These are phyloP conservation scores for Gorgonomyces haynaldii DNA, from an alignment of 192 early-diverging fungal species.

Conservation along the genomic window DNA sequence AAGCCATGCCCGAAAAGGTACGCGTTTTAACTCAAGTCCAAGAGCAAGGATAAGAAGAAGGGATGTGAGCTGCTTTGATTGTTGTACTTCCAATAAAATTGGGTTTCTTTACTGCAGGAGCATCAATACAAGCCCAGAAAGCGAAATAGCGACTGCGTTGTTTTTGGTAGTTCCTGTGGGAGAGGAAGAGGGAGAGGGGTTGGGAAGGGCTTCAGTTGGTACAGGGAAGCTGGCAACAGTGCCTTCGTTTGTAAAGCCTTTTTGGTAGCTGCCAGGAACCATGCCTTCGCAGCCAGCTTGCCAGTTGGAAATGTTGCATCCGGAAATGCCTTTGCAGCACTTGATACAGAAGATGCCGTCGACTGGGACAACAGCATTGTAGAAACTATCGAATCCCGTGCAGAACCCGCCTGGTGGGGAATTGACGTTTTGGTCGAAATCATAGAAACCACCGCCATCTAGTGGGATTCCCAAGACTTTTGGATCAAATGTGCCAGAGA, in stretches of 20 bases:
- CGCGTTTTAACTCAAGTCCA: slow-evolving; percentile 13
- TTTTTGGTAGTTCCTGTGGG: too few species aligned
- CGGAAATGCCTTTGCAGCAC: not conserved
- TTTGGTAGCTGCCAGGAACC: not conserved
- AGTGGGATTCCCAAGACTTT: not conserved
- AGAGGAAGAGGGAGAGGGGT: not conserved
- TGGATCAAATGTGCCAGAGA: not conserved
- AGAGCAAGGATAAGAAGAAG: slow-evolving; percentile 31
- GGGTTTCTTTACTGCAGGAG: too few species aligned
- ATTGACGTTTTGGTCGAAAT: not conserved
- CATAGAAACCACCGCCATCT: not conserved
- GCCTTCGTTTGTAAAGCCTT: too few species aligned
- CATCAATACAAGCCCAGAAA: too few species aligned
- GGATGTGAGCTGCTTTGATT: slow-evolving; percentile 25
- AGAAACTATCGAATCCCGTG: not conserved
- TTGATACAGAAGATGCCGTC: not conserved
- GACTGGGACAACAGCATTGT: not conserved
- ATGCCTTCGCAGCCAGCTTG: not conserved
- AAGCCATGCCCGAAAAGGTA: slow-evolving; percentile 61
- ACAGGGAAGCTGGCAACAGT: not conserved
- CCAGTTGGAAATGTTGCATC: not conserved
- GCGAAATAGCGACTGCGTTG: too few species aligned
- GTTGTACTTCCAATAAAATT: too few species aligned
- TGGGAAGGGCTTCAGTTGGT: not conserved
- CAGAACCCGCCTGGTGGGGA: not conserved